Evolutionary conservation across 768 basidiomycete species (phyloP), one percentile per base, ranked within the genome.

Genomic region (Tulasnella sp.): DNA sequence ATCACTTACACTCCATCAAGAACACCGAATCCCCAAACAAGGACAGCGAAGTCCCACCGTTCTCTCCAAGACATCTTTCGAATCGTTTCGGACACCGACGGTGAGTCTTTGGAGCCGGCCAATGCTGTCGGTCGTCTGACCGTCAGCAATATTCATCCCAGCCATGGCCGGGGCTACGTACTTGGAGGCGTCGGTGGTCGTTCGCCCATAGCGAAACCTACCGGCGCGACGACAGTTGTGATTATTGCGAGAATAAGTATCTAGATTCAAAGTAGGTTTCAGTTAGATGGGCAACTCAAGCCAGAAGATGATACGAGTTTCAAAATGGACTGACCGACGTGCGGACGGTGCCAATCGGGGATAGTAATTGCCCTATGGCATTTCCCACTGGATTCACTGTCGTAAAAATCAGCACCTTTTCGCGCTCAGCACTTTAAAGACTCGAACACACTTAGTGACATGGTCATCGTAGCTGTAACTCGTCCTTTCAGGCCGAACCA

Each of bases 401-500:
- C 16, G 44, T 6, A 40, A 11, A 29, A 22, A 32, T 66, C 22
- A 37, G n/a, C 8, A n/a, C 3, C n/a, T 47, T 5, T 22, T 32
- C 4, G 16, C 32, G 26, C 26, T 29, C 26, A n/a, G 37, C 34
- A 64, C 17, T 12, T 69, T 26, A n/a, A 29, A 42, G 44, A 37
- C 19, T 11, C 8, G 7, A 11, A 59, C 52, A n/a, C 42, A 83
- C 85, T 80, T 37, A 87, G 76, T 12, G 85, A 82, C 69, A 87
- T 81, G 41, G 84, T 62, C 85, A 86, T 86, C n/a, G 86, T 94
- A 12, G 90, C 90, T 0, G 92, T 92, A 2, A 90, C 92, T 47
- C 92, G 83, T 16, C 89, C 87, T 73, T 85, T 82, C 66, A 92
- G 80, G 73, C 90, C 87, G 76, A 94, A 94, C 93, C 93, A 94